These are phyloP conservation scores for Pueraria montana DNA, from an alignment of 306 rosid species.

Conservation along the genomic window DNA sequence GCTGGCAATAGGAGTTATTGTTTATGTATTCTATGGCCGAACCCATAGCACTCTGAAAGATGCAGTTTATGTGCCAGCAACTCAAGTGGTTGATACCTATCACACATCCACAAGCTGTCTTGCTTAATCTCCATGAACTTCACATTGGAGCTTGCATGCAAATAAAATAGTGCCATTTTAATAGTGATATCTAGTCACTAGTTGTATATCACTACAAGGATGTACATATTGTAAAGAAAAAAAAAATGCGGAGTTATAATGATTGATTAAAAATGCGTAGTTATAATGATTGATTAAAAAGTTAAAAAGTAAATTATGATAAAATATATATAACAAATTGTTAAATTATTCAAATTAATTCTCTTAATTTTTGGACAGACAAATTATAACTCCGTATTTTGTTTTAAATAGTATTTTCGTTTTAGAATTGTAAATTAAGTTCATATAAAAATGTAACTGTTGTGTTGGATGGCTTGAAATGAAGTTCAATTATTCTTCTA, in stretches of 20 bases:
- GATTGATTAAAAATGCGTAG: neutral
- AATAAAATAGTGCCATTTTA: conserved; percentile 5
- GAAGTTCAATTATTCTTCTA: neutral
- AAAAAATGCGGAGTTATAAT: neutral
- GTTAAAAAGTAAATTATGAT: neutral
- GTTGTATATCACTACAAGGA: neutral
- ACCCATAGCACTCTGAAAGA: conserved; percentile 74
- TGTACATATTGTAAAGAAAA: neutral
- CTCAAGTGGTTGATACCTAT: conserved; percentile 56
- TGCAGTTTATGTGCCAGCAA: conserved; percentile 67
- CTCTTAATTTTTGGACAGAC: too few relatives aligned
- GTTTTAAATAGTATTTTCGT: too few relatives aligned
- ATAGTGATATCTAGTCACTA: neutral
- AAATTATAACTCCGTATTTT: too few relatives aligned
- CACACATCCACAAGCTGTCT: conserved; percentile 52
- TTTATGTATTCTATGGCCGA: conserved; percentile 81
- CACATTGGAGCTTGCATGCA: neutral
- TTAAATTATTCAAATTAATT: neutral
- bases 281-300: neutral
- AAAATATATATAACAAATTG: neutral
- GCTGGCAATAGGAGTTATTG: conserved; percentile 70
- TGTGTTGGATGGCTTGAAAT: neutral
- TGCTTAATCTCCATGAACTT: conserved; percentile 40
- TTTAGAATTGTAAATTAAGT: too few relatives aligned
- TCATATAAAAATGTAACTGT: neutral